Evolutionary conservation across 1,139 yeast species (phyloP), one percentile per base, ranked within the genome.

Genomic region (Hemisphaericaspora lyxosophila): DNA sequence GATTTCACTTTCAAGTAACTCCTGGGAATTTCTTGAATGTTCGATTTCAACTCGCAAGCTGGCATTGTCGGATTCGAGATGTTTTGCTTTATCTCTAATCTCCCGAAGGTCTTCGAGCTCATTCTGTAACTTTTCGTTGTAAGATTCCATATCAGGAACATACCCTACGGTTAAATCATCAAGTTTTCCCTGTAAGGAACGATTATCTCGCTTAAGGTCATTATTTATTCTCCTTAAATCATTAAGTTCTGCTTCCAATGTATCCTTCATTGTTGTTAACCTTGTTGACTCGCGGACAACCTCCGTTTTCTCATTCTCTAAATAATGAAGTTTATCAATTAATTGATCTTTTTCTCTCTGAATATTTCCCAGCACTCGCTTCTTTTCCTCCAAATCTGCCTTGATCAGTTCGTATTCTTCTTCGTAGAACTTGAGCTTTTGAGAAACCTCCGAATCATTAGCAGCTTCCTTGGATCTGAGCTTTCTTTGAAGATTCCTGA

Each of bases 401-500:
- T 41, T 31, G 14, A 39, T 35, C 26, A 26, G 23, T 15, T 41
- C 41, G 31, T 36, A 37, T 24, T 43, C 46, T 27, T 15, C 20
- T 20, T 41, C 42, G 23, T 41, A 41, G 18, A 39, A 34, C 13
- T 22, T 25, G 7, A 41, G 31, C 13, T 39, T 37, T 9, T 34
- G 31, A 11, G 13, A 17, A 29, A 12, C 9, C 8, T 26, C 33
- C 11, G 30, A 4, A 22, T 38, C 34, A 15, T 31, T 24, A 13
- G 17, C 13, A 3, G 19, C 19, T 4, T 30, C 22, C 8, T 28
- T 18, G 7, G 20, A 12, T 12, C 27, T 26, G 15, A 35, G 17
- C 7, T 27, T 13, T 28, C 23, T 11, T 18, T 28, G 24, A 16
- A 25, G 27, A 14, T 16, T 24, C 3, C 15, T 16, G n/a, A 34